These are phyloP conservation scores for Picea sitchensis DNA, from an alignment of 75 land plant species.

Conservation along the genomic window DNA sequence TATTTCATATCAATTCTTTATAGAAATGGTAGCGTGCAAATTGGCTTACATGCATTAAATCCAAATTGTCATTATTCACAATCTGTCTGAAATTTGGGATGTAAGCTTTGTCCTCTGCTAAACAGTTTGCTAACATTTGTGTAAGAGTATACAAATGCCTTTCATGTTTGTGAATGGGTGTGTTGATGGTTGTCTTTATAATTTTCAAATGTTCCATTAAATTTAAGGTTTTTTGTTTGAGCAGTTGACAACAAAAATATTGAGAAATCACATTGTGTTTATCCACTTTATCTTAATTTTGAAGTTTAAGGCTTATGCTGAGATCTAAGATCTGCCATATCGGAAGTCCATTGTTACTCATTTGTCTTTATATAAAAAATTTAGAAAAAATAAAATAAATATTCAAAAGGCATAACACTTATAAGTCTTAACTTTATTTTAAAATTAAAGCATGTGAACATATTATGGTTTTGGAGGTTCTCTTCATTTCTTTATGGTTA, in stretches of 20 bases:
- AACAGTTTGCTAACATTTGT: no score
- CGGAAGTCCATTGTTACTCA: background rate
- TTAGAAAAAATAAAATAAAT: no score
- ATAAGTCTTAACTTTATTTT: no score
- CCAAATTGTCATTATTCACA: no score
- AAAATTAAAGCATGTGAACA: no score
- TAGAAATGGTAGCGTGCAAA: no score
- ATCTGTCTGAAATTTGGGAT: no score
- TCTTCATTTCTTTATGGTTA: background rate
- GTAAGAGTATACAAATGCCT: no score
- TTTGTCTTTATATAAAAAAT: background rate
- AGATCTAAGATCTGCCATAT: background rate
- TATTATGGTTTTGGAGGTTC: no score
- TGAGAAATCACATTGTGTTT: background rate
- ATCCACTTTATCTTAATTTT: background rate
- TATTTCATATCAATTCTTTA: no score
- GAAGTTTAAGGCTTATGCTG: background rate
- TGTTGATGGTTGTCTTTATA: conserved; percentile 57
- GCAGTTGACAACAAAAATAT: background rate
- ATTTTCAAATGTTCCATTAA: background rate
- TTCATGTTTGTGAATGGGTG: conserved; percentile 17
- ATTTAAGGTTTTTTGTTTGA: background rate
- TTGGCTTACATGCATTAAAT: no score
- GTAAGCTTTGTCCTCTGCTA: no score
- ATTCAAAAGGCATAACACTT: background rate